phyloP scores from a whole-genome alignment of 805 yeast species.

The Candida ovalis region DNA sequence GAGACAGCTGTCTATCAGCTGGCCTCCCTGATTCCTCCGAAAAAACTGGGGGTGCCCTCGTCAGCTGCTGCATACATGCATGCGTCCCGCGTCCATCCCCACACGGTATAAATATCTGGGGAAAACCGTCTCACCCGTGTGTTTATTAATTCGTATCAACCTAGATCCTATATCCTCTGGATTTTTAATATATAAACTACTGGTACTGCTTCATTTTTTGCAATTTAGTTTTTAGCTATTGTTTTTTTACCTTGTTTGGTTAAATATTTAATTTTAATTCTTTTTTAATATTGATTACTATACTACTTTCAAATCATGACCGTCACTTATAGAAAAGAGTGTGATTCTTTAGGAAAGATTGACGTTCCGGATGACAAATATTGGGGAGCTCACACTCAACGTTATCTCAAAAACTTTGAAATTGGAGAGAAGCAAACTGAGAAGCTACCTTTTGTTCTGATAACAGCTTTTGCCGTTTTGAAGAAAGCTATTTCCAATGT shows the following conservation, averaged over 20 bases:
- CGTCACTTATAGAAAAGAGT: slow-evolving; percentile 55
- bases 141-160: not conserved
- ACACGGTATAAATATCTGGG: not conserved
- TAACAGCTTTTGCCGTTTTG: slow-evolving; percentile 85
- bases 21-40: not conserved
- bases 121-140: not conserved
- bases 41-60: not conserved
- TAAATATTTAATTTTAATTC: not conserved
- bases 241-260: not conserved
- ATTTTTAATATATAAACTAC: no score
- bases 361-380: slow-evolving; percentile 68
- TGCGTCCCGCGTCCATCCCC: not conserved
- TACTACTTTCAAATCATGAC: not conserved
- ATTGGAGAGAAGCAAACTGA: slow-evolving; percentile 87
- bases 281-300: not conserved
- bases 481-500: slow-evolving; percentile 93
- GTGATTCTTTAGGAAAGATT: slow-evolving; percentile 94
- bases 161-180: no score
- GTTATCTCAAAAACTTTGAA: slow-evolving; percentile 89
- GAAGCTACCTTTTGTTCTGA: slow-evolving; percentile 83
- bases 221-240: no score
- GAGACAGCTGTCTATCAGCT: no score
- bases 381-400: slow-evolving; percentile 97
- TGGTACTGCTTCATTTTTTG: no score
- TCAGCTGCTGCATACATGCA: not conserved